phyloP scores from a whole-genome alignment of 306 rosid genomes.

The Fragaria nilgerrensis region DNA sequence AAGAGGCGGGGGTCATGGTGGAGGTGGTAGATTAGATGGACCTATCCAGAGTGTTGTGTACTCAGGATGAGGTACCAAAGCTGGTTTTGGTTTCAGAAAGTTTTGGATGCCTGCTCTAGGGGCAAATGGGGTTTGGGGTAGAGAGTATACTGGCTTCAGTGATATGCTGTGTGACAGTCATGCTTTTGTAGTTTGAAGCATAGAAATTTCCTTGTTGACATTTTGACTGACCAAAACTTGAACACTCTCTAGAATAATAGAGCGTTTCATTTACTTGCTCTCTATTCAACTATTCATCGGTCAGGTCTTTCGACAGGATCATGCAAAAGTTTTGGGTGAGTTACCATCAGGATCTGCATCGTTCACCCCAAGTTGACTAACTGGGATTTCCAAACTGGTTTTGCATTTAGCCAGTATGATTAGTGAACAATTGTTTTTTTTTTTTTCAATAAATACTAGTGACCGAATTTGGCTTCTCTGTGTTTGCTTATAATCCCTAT shows the following conservation, averaged over 20 bases:
- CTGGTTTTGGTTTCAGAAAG: conserved; percentile 3
- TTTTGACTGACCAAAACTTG: conserved; percentile 2
- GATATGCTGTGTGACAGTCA: conserved; percentile 11
- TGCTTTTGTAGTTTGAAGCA: conserved; percentile 19
- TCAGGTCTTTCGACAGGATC: no score
- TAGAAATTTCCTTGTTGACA: background rate
- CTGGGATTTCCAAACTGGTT: no score
- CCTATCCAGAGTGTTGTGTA: conserved; percentile 4
- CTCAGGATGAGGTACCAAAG: conserved; percentile 9
- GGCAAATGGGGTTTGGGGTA: background rate
- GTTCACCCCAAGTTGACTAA: no score
- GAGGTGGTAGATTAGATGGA: conserved; percentile 17
- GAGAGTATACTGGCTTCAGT: conserved; percentile 1
- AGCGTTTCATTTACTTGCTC: conserved; percentile 10
- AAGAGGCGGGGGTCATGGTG: conserved; percentile 16
- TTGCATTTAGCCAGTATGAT: no score
- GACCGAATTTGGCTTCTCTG: no score
- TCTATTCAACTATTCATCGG: background rate
- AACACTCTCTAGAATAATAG: conserved; percentile 3
- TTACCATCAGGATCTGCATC: background rate
- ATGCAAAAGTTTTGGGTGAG: background rate
- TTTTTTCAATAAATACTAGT: no score
- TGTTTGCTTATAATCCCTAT: no score
- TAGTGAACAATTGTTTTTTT: no score
- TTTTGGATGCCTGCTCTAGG: conserved; percentile 12